Conservation (phyloP, 345 rosid species). For the Populus deltoides region DNA sequence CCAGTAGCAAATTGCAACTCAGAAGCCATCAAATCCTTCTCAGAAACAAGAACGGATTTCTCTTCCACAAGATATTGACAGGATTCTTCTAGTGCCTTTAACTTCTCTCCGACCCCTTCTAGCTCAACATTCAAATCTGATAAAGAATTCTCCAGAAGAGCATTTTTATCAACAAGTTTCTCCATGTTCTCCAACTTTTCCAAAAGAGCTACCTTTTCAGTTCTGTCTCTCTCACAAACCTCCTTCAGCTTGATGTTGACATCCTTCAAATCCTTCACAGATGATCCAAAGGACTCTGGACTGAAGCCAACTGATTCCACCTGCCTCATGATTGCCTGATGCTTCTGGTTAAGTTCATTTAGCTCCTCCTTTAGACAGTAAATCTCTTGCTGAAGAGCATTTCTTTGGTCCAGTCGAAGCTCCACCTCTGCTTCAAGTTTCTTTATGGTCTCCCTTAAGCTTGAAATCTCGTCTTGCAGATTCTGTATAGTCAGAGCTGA, state of each 20-base stretch:
- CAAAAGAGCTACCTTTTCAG: constrained; percentile 51
- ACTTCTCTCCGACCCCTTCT: constrained; percentile 62
- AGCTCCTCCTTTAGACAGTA: constrained; percentile 93
- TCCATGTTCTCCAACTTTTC: constrained; percentile 78
- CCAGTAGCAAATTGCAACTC: constrained; percentile 50
- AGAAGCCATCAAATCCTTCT: constrained; percentile 54
- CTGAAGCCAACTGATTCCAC: constrained; percentile 65
- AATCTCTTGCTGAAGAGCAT: constrained; percentile 96
- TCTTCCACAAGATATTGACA: constrained; percentile 54
- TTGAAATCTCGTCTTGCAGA: constrained; percentile 66
- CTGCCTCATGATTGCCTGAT: constrained; percentile 58
- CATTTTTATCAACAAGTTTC: constrained; percentile 70
- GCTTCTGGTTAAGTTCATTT: constrained; percentile 65
- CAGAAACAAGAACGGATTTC: constrained; percentile 63
- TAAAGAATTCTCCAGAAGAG: constrained; percentile 78
- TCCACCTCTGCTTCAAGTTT: constrained; percentile 94
- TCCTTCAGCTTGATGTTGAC: constrained; percentile 60
- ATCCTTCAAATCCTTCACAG: constrained; percentile 63
- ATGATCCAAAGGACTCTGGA: constrained; percentile 56
- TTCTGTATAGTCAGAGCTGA: constrained; percentile 63
- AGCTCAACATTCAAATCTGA: constrained; percentile 84
- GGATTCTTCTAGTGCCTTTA: constrained; percentile 63
- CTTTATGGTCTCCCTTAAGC: constrained; percentile 62
- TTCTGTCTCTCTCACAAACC: constrained; percentile 44
- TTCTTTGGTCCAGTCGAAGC: constrained; percentile 80